These are phyloP conservation scores for Globisporangium orthogonon DNA, from an alignment of 352 stramenopile genomes.

Conservation along the genomic window DNA sequence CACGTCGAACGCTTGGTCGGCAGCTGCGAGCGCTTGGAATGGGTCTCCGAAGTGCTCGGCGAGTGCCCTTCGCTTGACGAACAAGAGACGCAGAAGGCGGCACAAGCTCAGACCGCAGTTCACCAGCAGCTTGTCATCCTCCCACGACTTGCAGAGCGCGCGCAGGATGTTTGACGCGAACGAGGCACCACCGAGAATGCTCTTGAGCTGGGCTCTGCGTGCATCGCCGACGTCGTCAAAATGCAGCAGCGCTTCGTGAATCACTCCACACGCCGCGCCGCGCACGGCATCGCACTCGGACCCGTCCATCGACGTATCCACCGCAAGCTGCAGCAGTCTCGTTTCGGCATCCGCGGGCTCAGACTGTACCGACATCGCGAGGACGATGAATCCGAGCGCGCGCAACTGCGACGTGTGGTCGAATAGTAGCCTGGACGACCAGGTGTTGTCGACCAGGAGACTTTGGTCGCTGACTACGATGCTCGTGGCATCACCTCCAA, in stretches of 20 bases:
- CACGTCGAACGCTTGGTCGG: slow-evolving; percentile 23
- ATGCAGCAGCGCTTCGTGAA: slow-evolving; percentile 23
- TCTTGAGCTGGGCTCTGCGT: slow-evolving; percentile 14
- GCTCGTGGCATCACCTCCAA: slow-evolving; percentile 10
- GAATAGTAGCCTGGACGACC: slow-evolving; percentile 50
- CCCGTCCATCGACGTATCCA: slow-evolving; percentile 40
- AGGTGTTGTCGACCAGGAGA: slow-evolving; percentile 35
- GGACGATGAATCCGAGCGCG: slow-evolving; percentile 32
- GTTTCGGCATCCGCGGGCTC: not conserved
- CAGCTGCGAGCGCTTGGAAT: slow-evolving; percentile 16
- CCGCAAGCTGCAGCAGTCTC: slow-evolving; percentile 31
- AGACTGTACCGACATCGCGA: slow-evolving; percentile 7
- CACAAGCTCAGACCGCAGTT: slow-evolving; percentile 18
- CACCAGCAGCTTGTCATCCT: slow-evolving; percentile 23
- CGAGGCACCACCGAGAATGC: slow-evolving; percentile 13
- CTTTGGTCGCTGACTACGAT: slow-evolving; percentile 28
- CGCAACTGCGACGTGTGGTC: slow-evolving; percentile 44
- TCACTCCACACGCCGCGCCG: slow-evolving; percentile 25
- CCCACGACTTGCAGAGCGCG: slow-evolving; percentile 17
- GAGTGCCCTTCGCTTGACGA: slow-evolving; percentile 15
- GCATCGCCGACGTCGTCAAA: slow-evolving; percentile 12
- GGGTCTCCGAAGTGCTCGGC: slow-evolving; percentile 25
- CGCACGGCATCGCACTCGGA: slow-evolving; percentile 52
- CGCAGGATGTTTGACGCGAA: slow-evolving; percentile 18
- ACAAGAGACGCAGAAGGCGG: slow-evolving; percentile 28